Base-by-base conservation (phyloP, 2,329 filamentous ascomycete species). In the Blastomyces percursus region DNA sequence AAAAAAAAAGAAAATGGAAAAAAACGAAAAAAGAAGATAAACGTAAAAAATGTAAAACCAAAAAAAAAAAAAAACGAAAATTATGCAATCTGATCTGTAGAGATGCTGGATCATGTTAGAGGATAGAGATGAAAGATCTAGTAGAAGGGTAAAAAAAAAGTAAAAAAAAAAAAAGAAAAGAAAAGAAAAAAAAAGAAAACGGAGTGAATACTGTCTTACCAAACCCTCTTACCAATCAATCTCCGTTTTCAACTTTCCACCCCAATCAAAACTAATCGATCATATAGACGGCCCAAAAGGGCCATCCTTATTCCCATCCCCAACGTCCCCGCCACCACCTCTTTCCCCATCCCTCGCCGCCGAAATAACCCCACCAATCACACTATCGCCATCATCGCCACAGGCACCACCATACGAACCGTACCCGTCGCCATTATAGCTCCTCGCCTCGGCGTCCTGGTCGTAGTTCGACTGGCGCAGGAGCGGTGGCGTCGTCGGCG, bases 381-480 rank as follows among this genome's bases (percentile, higher is more conserved):
- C 38, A 16, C 48, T 61, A 44, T 52, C 51, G 19, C 30, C 46
- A 60, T 54, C 59, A 24, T 48, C 59, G 35, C 78, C 75, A 63
- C 83, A 81, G 63, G 82, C 81, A 48, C 78, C 78, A 35, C 78
- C 75, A 60, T 79, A 79, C 24, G 75, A 76, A 54, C 74, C 74
- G 50, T 79, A 75, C 48, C 32, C 32, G 32, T 35, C 32, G 32
- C 77, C 77, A 24, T 51, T 27, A 62, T 79, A 80, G 58, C 73
- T 76, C 46, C 76, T 71, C 6, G 75, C 78, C 67, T 84, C 82
- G 0, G 84, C 84, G 67, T 86, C 84, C 65, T 79, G 79, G 67
- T 86, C 84, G 65, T 86, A 86, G 67, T 76, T 81, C 56, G 79
- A 79, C 67, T 79, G 79, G 46, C 81, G 75, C 68, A 86, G 76